Evolutionary conservation across 2,329 filamentous ascomycete species (phyloP).

Genomic region (Claviceps pazoutovae): DNA sequence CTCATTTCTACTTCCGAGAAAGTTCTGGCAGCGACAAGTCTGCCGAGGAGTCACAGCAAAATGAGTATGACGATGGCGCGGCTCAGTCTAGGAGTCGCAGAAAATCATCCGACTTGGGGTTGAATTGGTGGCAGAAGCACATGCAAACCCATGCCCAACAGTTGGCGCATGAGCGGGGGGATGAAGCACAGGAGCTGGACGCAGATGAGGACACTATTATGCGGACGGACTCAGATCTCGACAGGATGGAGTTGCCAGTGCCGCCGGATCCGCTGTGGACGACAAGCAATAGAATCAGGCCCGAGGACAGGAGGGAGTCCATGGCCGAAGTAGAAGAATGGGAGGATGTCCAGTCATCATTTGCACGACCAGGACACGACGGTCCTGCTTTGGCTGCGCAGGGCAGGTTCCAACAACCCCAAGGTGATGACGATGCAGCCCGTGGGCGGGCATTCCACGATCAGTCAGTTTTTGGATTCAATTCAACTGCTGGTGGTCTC

Average conservation of each 20-base stretch:
- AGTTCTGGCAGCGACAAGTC: slow-evolving; percentile 44
- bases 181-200: slow-evolving; percentile 15
- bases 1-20: slow-evolving; percentile 56
- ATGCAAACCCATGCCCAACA: slow-evolving; percentile 67
- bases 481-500: background rate
- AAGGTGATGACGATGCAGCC: slow-evolving; percentile 1
- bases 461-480: slow-evolving; percentile 5
- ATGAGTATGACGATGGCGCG: slow-evolving; percentile 11
- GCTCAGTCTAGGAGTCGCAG: slow-evolving; percentile 27
- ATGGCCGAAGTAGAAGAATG: slow-evolving; percentile 10
- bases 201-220: slow-evolving; percentile 14
- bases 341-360: slow-evolving; percentile 13
- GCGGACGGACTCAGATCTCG: slow-evolving; percentile 27
- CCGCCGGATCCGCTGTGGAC: slow-evolving; percentile 30
- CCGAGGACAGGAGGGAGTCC: slow-evolving; percentile 16
- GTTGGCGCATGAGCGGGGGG: slow-evolving; percentile 33
- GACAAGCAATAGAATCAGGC: slow-evolving; percentile 19
- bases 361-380: slow-evolving; percentile 8
- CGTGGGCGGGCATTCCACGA: slow-evolving; percentile 1
- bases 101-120: slow-evolving; percentile 47
- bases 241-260: slow-evolving; percentile 26
- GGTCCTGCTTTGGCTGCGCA: slow-evolving; percentile 8
- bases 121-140: slow-evolving; percentile 63
- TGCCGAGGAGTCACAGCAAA: slow-evolving; percentile 22
- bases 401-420: background rate